Percentiles rank a stretch among this genome's conserved stretches.
These are phyloP conservation scores for Cetradonia linearis DNA, from an alignment of 495 filamentous ascomycete genomes.

Conservation along the genomic window DNA sequence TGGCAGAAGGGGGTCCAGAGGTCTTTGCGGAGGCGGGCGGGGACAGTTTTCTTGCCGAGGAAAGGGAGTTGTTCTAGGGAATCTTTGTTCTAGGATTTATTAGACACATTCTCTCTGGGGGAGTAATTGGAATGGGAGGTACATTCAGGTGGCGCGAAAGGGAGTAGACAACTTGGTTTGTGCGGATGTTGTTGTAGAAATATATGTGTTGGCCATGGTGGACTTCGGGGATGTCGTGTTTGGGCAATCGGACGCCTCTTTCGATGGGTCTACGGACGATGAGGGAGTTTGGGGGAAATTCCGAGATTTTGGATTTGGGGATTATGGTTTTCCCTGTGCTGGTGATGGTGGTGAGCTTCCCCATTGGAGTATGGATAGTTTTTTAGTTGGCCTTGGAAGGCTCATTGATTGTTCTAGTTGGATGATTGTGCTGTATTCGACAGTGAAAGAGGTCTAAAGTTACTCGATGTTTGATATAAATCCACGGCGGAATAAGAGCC, in stretches of 20 bases:
- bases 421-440: neutral
- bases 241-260: conserved; percentile 13
- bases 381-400: neutral
- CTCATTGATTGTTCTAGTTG: neutral
- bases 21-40: conserved; percentile 71
- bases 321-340: conserved; percentile 1
- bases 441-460: neutral
- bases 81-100: conserved; percentile 46
- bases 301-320: neutral
- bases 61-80: conserved; percentile 68
- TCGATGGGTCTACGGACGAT: conserved; percentile 19
- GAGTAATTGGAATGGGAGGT: conserved; percentile 24
- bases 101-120: conserved; percentile 6
- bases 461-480: neutral
- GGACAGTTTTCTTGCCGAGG: conserved; percentile 83
- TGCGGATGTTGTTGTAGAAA: conserved; percentile 68
- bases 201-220: conserved; percentile 64
- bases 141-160: conserved; percentile 60
- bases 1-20: conserved; percentile 77
- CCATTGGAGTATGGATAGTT: neutral
- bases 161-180: conserved; percentile 77
- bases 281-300: conserved; percentile 12
- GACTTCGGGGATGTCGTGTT: conserved; percentile 18
- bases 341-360: conserved; percentile 6
- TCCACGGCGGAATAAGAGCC: neutral